Percentiles rank a stretch among this genome's conserved stretches.
Evolutionary conservation across 2,329 filamentous ascomycete species (phyloP).

Genomic region (Aspergillus vadensis): DNA sequence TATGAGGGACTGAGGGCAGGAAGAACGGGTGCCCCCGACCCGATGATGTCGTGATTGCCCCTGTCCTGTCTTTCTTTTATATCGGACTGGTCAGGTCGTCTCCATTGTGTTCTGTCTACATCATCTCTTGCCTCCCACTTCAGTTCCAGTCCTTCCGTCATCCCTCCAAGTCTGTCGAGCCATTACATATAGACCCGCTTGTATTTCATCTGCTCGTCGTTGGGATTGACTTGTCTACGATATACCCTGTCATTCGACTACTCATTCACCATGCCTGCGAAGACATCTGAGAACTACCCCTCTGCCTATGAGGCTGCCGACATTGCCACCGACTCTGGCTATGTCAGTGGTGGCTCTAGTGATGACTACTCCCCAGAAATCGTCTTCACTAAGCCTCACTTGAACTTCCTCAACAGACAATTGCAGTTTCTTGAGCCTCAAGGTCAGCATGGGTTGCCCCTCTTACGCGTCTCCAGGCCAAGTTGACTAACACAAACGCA

Average conservation of each 20-base stretch:
- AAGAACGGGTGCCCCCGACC: constrained; percentile 26
- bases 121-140: constrained; percentile 12
- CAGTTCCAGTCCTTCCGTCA: constrained; percentile 9
- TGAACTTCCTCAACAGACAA: constrained; percentile 88
- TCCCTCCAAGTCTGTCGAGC: constrained; percentile 2
- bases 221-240: constrained; percentile 13
- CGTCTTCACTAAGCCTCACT: constrained; percentile 81
- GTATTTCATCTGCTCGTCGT: not conserved
- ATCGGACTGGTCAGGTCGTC: constrained; percentile 27
- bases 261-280: constrained; percentile 40
- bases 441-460: constrained; percentile 46
- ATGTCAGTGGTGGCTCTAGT: constrained; percentile 65
- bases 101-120: constrained; percentile 18
- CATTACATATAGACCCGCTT: constrained; percentile 8
- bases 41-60: constrained; percentile 38
- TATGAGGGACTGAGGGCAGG: constrained; percentile 25
- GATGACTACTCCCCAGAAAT: constrained; percentile 69
- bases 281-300: constrained; percentile 39
- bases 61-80: constrained; percentile 29
- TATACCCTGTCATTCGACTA: not conserved
- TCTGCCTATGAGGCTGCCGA: constrained; percentile 42
- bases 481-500: constrained; percentile 27
- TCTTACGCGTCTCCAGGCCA: constrained; percentile 16
- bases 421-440: constrained; percentile 83
- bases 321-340: constrained; percentile 82